Percentiles rank a stretch among this genome's conserved stretches.
These are phyloP conservation scores for Elsinoe ampelina DNA, from an alignment of 2,329 filamentous ascomycete genomes.

Conservation along the genomic window DNA sequence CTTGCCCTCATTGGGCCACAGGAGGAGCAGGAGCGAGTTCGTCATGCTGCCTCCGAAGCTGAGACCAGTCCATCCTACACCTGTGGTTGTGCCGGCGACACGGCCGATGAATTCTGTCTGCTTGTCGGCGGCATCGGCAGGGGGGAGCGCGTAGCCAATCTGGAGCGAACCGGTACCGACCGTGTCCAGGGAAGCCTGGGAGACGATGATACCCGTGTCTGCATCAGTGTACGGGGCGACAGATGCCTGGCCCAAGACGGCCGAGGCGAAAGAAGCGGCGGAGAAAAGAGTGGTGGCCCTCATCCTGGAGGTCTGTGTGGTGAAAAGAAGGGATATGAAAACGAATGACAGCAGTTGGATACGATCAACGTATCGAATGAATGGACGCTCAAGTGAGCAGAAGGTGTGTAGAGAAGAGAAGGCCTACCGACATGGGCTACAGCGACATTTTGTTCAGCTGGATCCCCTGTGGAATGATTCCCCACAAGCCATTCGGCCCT, in stretches of 20 bases:
- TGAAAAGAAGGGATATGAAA: slow-evolving; percentile 10
- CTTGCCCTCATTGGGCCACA: slow-evolving; percentile 46
- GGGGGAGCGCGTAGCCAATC: slow-evolving; percentile 9
- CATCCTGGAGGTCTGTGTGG: slow-evolving; percentile 19
- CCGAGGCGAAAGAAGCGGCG: slow-evolving; percentile 18
- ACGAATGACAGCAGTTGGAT: slow-evolving; percentile 4
- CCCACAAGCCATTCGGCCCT: not conserved
- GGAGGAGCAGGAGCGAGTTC: slow-evolving; percentile 48
- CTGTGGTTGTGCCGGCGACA: slow-evolving; percentile 38
- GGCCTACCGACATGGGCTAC: not conserved
- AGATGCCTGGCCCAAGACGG: slow-evolving; percentile 20
- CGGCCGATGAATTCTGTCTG: slow-evolving; percentile 52
- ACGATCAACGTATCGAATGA: slow-evolving; percentile 11
- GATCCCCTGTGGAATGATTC: not conserved
- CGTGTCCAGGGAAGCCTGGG: slow-evolving; percentile 39
- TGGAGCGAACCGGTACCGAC: slow-evolving; percentile 34
- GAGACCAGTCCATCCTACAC: slow-evolving; percentile 50
- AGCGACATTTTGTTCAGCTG: not conserved
- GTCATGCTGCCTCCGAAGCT: slow-evolving; percentile 51
- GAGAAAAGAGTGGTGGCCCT: slow-evolving; percentile 19
- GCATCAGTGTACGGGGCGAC: slow-evolving; percentile 22
- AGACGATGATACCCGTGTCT: slow-evolving; percentile 46
- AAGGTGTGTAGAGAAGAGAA: not conserved
- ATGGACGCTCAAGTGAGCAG: slow-evolving; percentile 10
- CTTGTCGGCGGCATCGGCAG: slow-evolving; percentile 30